Base-by-base conservation (phyloP, 202 grass and related monocot species). In the Cymbopogon flexuosus region DNA sequence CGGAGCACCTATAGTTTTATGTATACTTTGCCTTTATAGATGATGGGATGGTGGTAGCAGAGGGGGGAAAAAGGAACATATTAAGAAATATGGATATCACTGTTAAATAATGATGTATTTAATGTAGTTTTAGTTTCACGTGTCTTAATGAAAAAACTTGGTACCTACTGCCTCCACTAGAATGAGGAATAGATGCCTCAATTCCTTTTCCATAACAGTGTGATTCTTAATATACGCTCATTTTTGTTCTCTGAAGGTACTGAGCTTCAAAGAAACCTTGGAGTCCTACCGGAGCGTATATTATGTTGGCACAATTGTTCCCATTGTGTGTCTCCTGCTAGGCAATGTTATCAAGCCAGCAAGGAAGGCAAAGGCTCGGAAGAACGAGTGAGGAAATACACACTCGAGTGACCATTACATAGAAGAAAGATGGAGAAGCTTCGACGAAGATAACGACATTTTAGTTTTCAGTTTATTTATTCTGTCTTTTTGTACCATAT, bases 221-320 rank as follows among this genome's bases (percentile, higher is more conserved):
- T 10, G 13, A 60, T 42, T 62, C 18, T 68, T 78, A 83, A 14
- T 41, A 65, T 76, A 33, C 1, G 0, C 61, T 29, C 67, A 13
- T 10, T 81, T 68, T 79, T 70, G 11, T 67, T 85, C 71, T 62
- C 35, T 82, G 52, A 73, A 99, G 96, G 92, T 99, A 79, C 75
- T 99, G 83, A 99, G 92, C 90, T 88, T 96, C 60, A 81, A 93
- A 70, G 96, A 99, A 88, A 99, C 96, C 6, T 79, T 99, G 51
- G 96, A 89, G 23, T 88, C 96, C 10, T 99, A 91, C 88, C 83
- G 74, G 76, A 96, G 92, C 34, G 90, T 99, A 47, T 84, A 93
- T 63, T 99, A 93, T 81, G 90, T 99, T 3, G 96, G 96, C 66
- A 96, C 96, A 14, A 74, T 96, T 72, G 70, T 93, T 87, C 96